Conservation (phyloP, 768 basidiomycete genomes). For the Kwoniella mangroviensis region DNA sequence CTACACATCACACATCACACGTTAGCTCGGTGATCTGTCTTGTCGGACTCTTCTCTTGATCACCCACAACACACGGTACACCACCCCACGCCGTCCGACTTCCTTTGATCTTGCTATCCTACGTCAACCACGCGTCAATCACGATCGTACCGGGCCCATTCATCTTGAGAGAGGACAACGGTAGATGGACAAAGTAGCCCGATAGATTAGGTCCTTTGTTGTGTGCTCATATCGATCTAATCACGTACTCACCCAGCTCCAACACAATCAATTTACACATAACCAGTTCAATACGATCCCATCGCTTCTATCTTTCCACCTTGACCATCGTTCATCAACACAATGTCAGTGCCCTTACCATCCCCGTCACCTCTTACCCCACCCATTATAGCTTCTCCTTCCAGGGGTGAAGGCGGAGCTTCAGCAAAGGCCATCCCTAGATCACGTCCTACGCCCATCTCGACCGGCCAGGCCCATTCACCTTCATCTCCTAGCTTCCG, state of each 20-base stretch:
- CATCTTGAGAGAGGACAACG: constrained; percentile 1
- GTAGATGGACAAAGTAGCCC: not conserved
- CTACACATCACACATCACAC: not conserved
- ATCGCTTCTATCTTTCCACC: not conserved
- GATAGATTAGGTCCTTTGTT: constrained; percentile 11
- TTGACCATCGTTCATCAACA: not conserved
- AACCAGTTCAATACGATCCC: not conserved
- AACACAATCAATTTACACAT: not conserved
- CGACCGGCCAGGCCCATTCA: constrained; percentile 15
- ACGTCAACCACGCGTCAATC: not conserved
- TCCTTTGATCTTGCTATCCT: constrained; percentile 8
- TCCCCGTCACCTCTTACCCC: constrained; percentile 32
- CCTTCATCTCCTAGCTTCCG: constrained; percentile 22
- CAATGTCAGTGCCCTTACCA: constrained; percentile 49
- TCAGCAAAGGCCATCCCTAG: constrained; percentile 34
- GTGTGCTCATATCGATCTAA: not conserved
- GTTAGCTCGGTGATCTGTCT: not conserved
- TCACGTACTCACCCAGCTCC: not conserved
- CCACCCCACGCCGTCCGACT: not conserved
- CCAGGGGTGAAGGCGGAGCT: not conserved
- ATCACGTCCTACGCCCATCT: constrained; percentile 34
- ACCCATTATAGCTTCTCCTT: not conserved
- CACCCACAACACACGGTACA: not conserved
- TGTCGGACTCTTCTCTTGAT: not conserved
- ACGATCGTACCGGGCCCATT: no score